phyloP scores from a whole-genome alignment of 306 rosid species.

The Vigna nakashimae region DNA sequence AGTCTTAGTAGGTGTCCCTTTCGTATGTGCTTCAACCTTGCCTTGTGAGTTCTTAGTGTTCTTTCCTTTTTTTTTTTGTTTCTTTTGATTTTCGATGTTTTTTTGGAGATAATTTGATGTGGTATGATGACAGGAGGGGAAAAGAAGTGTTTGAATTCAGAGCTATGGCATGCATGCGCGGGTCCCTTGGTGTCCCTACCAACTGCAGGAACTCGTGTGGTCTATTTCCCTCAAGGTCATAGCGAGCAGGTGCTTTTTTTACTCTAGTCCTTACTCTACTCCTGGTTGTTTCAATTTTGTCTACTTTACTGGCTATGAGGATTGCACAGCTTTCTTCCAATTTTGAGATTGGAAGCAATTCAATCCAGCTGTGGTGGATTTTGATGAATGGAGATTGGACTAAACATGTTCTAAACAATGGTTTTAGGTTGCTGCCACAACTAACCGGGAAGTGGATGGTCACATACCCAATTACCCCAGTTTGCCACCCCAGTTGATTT shows the following conservation, averaged over 20 bases:
- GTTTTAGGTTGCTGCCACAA: constrained; percentile 88
- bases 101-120: constrained; percentile 36
- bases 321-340: constrained; percentile 4
- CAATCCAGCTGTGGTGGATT: constrained; percentile 8
- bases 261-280: constrained; percentile 18
- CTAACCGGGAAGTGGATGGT: constrained; percentile 87
- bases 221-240: constrained; percentile 96
- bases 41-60: constrained; percentile 12
- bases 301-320: constrained; percentile 17
- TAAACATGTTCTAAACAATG: constrained; percentile 31
- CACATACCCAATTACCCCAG: constrained; percentile 91
- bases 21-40: constrained; percentile 40
- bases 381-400: constrained; percentile 28
- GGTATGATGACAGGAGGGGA: constrained; percentile 67
- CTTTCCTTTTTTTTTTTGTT: constrained; percentile 3
- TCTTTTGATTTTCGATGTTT: neutral
- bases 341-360: constrained; percentile 33
- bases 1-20: constrained; percentile 37
- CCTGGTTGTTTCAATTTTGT: constrained; percentile 28
- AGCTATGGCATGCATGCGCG: constrained; percentile 99
- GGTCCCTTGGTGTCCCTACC: constrained; percentile 97
- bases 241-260: constrained; percentile 76
- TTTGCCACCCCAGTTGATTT: constrained; percentile 84
- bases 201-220: constrained; percentile 82
- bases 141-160: constrained; percentile 95